A percentile compares a stretch with the other conserved stretches of the same genome.
phyloP scores from a whole-genome alignment of 208 protist genomes.

The Strigomonas galati region DNA sequence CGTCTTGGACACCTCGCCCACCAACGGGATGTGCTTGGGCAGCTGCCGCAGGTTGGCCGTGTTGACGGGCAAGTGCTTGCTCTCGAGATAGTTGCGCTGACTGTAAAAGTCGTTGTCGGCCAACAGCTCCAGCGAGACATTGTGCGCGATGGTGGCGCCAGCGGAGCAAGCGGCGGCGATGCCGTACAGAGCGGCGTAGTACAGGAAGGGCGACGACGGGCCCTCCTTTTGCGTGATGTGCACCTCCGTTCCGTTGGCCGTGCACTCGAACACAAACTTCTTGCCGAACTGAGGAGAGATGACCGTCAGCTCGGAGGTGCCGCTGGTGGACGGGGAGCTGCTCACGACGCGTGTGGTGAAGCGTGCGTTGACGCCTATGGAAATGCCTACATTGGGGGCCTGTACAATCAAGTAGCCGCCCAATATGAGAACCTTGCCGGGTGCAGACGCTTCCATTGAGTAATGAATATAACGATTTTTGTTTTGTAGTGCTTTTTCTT shows the following conservation, averaged over 20 bases:
- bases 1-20: constrained; percentile 91
- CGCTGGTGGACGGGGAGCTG: not conserved
- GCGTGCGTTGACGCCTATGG: constrained; percentile 89
- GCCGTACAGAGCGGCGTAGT: constrained; percentile 65
- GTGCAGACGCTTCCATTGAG: constrained; percentile 69
- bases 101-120: constrained; percentile 94
- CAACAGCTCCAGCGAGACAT: constrained; percentile 55
- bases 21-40: constrained; percentile 58
- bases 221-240: constrained; percentile 56
- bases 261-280: constrained; percentile 57
- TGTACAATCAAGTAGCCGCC: constrained; percentile 96
- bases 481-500: constrained; percentile 11
- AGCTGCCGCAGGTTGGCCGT: constrained; percentile 53
- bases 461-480: not conserved
- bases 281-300: constrained; percentile 81
- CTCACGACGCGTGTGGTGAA: constrained; percentile 71
- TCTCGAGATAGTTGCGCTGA: constrained; percentile 81
- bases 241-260: constrained; percentile 23
- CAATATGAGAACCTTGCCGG: constrained; percentile 95
- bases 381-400: constrained; percentile 87
- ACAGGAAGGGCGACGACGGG: constrained; percentile 56
- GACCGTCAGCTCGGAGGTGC: constrained; percentile 46
- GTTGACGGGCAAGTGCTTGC: constrained; percentile 40
- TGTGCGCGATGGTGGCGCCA: constrained; percentile 18
- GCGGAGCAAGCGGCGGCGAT: constrained; percentile 39